Conservation (phyloP, 1,284 basidiomycete genomes). For the Trichosporon asahii region DNA sequence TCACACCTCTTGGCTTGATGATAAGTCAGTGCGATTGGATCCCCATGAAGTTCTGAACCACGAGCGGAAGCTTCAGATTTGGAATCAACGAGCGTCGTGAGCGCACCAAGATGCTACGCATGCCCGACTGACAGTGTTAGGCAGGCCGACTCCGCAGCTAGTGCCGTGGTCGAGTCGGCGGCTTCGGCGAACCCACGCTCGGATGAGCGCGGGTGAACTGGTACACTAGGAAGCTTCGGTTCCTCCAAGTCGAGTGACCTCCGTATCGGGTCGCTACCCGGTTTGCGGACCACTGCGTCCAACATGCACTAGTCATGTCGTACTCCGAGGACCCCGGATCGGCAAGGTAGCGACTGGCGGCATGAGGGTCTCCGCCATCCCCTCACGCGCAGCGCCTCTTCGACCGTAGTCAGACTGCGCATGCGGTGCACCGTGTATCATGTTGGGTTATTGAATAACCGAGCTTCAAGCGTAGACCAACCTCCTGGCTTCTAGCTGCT, state of each 20-base stretch:
- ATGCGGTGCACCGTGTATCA: not conserved
- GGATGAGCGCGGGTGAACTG: too few relatives aligned
- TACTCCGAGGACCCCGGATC: not conserved
- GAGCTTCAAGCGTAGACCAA: not conserved
- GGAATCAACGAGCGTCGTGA: not conserved
- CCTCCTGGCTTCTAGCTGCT: not conserved
- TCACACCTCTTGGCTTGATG: too few relatives aligned
- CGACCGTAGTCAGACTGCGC: not conserved
- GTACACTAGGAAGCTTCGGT: too few relatives aligned
- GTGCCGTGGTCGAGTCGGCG: not conserved
- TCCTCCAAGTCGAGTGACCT: not conserved
- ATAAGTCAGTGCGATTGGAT: too few relatives aligned
- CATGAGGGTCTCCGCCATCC: not conserved
- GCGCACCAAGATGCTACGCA: too few relatives aligned
- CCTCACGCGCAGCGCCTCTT: not conserved
- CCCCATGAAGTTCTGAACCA: not conserved
- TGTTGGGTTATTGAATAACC: not conserved
- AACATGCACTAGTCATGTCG: not conserved
- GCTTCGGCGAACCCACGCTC: not conserved
- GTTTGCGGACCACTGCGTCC: too few relatives aligned
- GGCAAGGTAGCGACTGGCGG: not conserved
- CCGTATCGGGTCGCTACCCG: too few relatives aligned
- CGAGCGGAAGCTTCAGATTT: not conserved
- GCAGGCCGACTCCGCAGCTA: not conserved
- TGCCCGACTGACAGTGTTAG: not conserved